Percentiles rank a stretch among this genome's conserved stretches.
Conservation (phyloP, 768 basidiomycete species). For the Tricholoma furcatifolium region DNA sequence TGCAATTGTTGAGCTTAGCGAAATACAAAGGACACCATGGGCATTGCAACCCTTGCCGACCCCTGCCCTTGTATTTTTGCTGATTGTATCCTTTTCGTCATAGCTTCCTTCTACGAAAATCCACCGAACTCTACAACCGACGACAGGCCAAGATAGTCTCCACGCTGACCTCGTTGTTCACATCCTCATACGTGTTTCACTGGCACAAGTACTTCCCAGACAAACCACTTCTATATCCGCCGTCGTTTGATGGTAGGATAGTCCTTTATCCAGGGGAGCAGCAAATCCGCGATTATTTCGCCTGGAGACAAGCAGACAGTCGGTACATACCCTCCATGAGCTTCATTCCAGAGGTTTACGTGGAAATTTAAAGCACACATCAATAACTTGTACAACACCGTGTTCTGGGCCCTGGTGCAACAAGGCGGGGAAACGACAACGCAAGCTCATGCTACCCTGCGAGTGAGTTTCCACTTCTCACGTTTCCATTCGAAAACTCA, state of each 20-base stretch:
- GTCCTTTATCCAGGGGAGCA: slow-evolving; percentile 74
- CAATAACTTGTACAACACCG: slow-evolving; percentile 96
- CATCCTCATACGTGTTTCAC: slow-evolving; percentile 84
- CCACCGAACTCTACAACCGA: slow-evolving; percentile 79
- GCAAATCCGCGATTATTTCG: slow-evolving; percentile 87
- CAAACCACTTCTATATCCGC: slow-evolving; percentile 72
- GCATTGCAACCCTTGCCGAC: too few relatives aligned
- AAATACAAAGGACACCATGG: too few relatives aligned
- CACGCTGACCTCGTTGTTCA: slow-evolving; percentile 83
- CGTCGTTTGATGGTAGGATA: slow-evolving; percentile 90
- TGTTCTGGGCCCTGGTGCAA: slow-evolving; percentile 91
- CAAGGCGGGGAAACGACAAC: slow-evolving; percentile 75
- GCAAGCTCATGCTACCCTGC: slow-evolving; percentile 79
- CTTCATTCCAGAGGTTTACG: not conserved
- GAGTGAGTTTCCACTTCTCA: slow-evolving; percentile 39
- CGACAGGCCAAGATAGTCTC: slow-evolving; percentile 85
- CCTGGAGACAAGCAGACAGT: slow-evolving; percentile 98
- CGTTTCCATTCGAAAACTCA: not conserved
- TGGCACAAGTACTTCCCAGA: slow-evolving; percentile 83
- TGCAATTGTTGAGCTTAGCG: too few relatives aligned
- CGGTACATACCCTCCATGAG: slow-evolving; percentile 25
- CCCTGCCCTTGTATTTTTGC: not conserved
- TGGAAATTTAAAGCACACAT: slow-evolving; percentile 71
- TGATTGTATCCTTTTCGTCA: not conserved
- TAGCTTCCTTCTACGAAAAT: slow-evolving; percentile 85